A percentile compares a stretch with the other conserved stretches of the same genome.
These are phyloP conservation scores for Ophiostoma triangulosporum DNA, from an alignment of 2,329 filamentous ascomycete species.

Conservation along the genomic window DNA sequence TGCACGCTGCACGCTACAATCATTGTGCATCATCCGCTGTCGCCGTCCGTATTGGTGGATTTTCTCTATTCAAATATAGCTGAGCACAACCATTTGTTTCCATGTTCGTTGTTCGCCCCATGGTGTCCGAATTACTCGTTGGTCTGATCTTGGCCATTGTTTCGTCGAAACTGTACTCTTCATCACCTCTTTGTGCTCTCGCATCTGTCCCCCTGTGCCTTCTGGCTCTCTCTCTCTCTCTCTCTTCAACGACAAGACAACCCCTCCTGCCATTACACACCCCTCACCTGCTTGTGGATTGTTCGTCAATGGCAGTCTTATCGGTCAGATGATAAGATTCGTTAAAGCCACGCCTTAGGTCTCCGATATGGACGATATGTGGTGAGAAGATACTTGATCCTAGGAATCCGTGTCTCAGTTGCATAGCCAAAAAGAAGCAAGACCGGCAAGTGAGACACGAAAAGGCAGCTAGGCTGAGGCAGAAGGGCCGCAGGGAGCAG, in stretches of 20 bases:
- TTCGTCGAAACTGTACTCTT: not conserved
- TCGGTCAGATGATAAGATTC: slow-evolving; percentile 2
- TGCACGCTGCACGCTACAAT: not conserved
- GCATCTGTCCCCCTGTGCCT: not conserved
- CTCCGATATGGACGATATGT: not conserved
- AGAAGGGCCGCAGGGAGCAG: not conserved
- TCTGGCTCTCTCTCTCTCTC: not conserved
- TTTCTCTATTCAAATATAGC: not conserved
- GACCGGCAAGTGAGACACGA: not conserved
- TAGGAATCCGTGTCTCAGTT: not conserved
- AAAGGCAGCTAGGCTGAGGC: not conserved
- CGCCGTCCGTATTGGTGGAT: not conserved
- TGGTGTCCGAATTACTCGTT: not conserved
- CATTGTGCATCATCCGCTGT: not conserved
- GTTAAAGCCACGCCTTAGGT: not conserved
- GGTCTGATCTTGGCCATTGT: not conserved
- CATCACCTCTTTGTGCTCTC: too few relatives aligned
- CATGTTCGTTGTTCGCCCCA: too few relatives aligned
- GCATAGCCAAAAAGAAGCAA: not conserved
- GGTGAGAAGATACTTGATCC: not conserved
- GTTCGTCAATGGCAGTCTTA: not conserved
- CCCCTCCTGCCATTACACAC: not conserved
- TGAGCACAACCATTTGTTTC: not conserved
- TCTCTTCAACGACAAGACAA: not conserved
- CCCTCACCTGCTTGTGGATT: not conserved